A percentile compares a stretch with the other conserved stretches of the same genome.
phyloP scores from a whole-genome alignment of 2,329 filamentous ascomycete species.

The Aspergillus luchuensis region DNA sequence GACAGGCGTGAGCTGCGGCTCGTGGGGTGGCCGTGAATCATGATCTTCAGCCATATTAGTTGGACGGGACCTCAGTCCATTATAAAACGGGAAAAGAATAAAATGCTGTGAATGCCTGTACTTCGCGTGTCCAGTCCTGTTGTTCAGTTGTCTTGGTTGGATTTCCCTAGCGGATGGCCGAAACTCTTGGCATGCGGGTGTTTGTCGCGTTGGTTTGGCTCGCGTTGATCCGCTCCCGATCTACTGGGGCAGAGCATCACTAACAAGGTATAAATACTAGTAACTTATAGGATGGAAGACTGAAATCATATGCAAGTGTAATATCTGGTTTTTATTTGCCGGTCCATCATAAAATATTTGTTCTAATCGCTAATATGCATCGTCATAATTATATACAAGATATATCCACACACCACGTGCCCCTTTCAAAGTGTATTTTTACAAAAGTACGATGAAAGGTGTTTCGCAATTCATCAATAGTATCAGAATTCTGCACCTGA shows the following conservation, averaged over 20 bases:
- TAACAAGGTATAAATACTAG: too few relatives aligned
- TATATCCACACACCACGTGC: not conserved
- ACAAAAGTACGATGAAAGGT: not conserved
- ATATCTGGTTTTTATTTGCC: not conserved
- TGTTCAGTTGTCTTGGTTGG: slow-evolving; percentile 12
- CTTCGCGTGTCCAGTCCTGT: not conserved
- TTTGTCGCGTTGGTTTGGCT: slow-evolving; percentile 10
- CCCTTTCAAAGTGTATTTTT: not conserved
- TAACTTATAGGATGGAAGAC: too few relatives aligned
- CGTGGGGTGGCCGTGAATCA: slow-evolving; percentile 15
- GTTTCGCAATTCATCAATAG: not conserved
- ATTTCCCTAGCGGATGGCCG: slow-evolving; percentile 13
- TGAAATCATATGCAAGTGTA: not conserved
- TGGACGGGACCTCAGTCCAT: slow-evolving; percentile 27
- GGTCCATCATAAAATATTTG: not conserved
- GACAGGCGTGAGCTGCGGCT: slow-evolving; percentile 42
- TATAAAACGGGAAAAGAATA: slow-evolving; percentile 10
- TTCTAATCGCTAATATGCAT: not conserved
- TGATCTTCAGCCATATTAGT: slow-evolving; percentile 27
- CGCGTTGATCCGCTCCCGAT: not conserved
- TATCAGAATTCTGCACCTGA: slow-evolving; percentile 19
- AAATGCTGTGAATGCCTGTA: not conserved
- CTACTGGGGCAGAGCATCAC: not conserved
- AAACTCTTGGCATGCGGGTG: slow-evolving; percentile 22
- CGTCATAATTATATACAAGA: not conserved